Conservation (phyloP, 768 basidiomycete genomes). For the Boletus reticulatus region DNA sequence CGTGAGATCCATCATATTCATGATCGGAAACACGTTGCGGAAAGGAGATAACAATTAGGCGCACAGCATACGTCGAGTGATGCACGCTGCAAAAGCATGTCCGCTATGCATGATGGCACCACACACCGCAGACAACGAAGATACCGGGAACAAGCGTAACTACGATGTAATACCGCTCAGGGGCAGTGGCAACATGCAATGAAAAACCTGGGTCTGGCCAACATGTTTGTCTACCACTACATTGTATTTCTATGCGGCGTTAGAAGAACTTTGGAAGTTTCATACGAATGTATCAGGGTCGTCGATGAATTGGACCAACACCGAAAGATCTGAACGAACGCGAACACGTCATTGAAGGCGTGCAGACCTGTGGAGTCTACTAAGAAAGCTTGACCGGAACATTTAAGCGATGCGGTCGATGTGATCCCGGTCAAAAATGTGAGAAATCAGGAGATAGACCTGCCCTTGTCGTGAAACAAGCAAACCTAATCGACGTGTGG, state of each 20-base stretch:
- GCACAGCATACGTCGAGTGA: conserved; percentile 23
- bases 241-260: conserved; percentile 24
- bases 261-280: conserved; percentile 21
- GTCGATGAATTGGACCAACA: conserved; percentile 15
- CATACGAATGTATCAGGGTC: conserved; percentile 19
- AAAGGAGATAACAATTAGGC: conserved; percentile 25
- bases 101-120: conserved; percentile 5
- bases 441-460: conserved; percentile 6
- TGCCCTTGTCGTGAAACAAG: not conserved
- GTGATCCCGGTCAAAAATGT: conserved; percentile 2
- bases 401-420: conserved; percentile 5
- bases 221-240: not conserved
- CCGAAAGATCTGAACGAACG: conserved; percentile 11
- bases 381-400: not conserved
- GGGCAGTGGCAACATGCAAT: conserved; percentile 23
- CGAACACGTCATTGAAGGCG: conserved; percentile 13
- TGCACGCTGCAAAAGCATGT: conserved; percentile 27
- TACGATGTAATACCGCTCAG: conserved; percentile 27
- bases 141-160: conserved; percentile 10
- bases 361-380: not conserved
- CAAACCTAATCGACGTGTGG: conserved; percentile 14
- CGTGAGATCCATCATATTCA: conserved; percentile 10
- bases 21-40: conserved; percentile 15
- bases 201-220: conserved; percentile 3
- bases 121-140: not conserved